Evolutionary conservation across 2,329 filamentous ascomycete genomes (phyloP).

Genomic region (Colletotrichum brevisporum): DNA sequence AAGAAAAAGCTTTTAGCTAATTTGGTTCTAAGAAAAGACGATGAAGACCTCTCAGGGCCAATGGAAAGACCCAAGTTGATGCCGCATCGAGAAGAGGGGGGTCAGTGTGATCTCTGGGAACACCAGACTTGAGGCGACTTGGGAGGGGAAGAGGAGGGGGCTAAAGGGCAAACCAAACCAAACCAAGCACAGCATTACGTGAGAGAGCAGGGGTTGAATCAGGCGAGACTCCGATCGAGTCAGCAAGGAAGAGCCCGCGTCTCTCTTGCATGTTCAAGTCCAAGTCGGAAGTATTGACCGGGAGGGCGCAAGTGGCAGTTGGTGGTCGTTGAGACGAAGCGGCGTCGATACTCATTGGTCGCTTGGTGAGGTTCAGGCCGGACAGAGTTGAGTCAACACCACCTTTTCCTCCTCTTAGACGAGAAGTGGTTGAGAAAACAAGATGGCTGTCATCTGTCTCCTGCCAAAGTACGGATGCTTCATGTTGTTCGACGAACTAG

Average conservation of each 20-base stretch:
- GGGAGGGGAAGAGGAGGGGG: background rate
- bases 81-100: conserved; percentile 16
- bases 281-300: conserved; percentile 14
- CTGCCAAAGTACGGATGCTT: conserved; percentile 23
- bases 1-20: conserved; percentile 6
- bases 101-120: conserved; percentile 22
- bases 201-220: background rate
- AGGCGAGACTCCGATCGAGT: conserved; percentile 13
- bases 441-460: conserved; percentile 32
- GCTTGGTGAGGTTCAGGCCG: background rate
- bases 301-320: conserved; percentile 2
- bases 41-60: background rate
- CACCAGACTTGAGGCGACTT: conserved; percentile 13
- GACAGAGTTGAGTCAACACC: conserved; percentile 10
- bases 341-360: background rate
- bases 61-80: conserved; percentile 10
- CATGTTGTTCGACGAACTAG: conserved; percentile 13
- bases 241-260: conserved; percentile 17
- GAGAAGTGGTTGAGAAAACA: background rate
- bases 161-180: background rate
- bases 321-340: conserved; percentile 1
- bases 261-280: conserved; percentile 5
- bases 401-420: background rate
- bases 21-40: conserved; percentile 16
- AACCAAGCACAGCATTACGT: background rate